Conservation (phyloP, 495 filamentous ascomycete genomes). For the Cladorrhinum samala region DNA sequence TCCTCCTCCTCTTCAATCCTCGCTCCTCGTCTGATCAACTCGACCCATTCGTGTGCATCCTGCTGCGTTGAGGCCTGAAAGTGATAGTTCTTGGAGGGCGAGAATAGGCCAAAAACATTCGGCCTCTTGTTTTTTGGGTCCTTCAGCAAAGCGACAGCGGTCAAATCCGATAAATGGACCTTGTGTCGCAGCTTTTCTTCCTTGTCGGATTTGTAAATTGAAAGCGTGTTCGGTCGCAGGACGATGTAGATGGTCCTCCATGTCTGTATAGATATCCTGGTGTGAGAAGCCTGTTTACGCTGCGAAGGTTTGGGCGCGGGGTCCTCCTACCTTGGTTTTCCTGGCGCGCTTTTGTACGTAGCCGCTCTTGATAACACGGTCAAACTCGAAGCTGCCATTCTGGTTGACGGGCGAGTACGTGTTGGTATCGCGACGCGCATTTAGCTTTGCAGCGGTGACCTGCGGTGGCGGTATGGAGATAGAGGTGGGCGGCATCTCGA, state of each 20-base stretch:
- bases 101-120: slow-evolving; percentile 89
- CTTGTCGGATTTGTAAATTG: slow-evolving; percentile 87
- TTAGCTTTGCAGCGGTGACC: slow-evolving; percentile 11
- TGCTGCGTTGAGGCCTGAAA: slow-evolving; percentile 66
- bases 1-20: slow-evolving; percentile 81
- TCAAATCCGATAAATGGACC: slow-evolving; percentile 81
- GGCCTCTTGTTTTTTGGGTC: slow-evolving; percentile 76
- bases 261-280: slow-evolving; percentile 41
- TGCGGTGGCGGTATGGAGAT: slow-evolving; percentile 17
- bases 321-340: slow-evolving; percentile 74
- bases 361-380: slow-evolving; percentile 84
- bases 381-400: slow-evolving; percentile 91
- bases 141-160: slow-evolving; percentile 79
- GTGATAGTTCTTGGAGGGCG: slow-evolving; percentile 83
- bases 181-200: slow-evolving; percentile 85
- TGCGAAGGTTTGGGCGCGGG: not conserved
- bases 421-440: slow-evolving; percentile 21
- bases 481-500: slow-evolving; percentile 16
- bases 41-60: slow-evolving; percentile 84
- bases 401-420: slow-evolving; percentile 68
- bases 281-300: slow-evolving; percentile 10
- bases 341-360: slow-evolving; percentile 79
- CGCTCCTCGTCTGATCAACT: slow-evolving; percentile 70
- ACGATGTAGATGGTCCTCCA: slow-evolving; percentile 92
- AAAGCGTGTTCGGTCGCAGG: slow-evolving; percentile 86